phyloP scores from a whole-genome alignment of 768 basidiomycete species.

The Pholiota molesta region DNA sequence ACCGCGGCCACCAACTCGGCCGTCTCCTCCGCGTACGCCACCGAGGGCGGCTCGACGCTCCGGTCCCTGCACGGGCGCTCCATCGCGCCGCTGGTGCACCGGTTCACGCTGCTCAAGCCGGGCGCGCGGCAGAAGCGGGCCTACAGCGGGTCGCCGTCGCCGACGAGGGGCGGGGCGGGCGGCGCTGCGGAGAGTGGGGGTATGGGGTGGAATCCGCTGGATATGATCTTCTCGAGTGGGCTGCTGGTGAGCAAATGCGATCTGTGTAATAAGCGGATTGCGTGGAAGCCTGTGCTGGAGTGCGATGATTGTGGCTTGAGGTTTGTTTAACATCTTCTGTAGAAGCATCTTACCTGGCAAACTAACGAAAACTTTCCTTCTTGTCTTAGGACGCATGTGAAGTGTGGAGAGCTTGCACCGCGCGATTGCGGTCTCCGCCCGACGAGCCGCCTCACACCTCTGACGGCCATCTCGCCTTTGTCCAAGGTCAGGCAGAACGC shows the following conservation, averaged over 20 bases:
- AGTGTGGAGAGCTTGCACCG: slow-evolving; percentile 84
- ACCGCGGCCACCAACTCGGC: slow-evolving; percentile 60
- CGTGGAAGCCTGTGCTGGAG: slow-evolving; percentile 83
- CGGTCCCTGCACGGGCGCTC: slow-evolving; percentile 44
- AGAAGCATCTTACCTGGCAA: slow-evolving; percentile 1
- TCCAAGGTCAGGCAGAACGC: slow-evolving; percentile 43
- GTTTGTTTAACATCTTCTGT: slow-evolving; percentile 36
- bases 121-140: slow-evolving; percentile 57
- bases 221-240: slow-evolving; percentile 76
- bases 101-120: slow-evolving; percentile 86
- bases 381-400: slow-evolving; percentile 69
- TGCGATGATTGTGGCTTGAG: slow-evolving; percentile 89
- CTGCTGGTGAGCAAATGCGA: slow-evolving; percentile 79
- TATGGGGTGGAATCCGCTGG: slow-evolving; percentile 73
- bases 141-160: slow-evolving; percentile 22
- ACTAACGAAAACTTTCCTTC: slow-evolving; percentile 6
- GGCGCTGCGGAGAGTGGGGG: slow-evolving; percentile 26
- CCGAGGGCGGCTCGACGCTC: slow-evolving; percentile 77
- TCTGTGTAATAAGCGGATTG: slow-evolving; percentile 78
- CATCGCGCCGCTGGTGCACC: slow-evolving; percentile 64
- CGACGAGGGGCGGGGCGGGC: slow-evolving; percentile 53
- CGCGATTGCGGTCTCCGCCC: slow-evolving; percentile 73
- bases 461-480: slow-evolving; percentile 38
- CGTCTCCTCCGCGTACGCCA: slow-evolving; percentile 62
- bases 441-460: slow-evolving; percentile 27